Percentiles rank a stretch among this genome's conserved stretches.
Conservation (phyloP, 208 protist species). For the Trypanosoma congolense region DNA sequence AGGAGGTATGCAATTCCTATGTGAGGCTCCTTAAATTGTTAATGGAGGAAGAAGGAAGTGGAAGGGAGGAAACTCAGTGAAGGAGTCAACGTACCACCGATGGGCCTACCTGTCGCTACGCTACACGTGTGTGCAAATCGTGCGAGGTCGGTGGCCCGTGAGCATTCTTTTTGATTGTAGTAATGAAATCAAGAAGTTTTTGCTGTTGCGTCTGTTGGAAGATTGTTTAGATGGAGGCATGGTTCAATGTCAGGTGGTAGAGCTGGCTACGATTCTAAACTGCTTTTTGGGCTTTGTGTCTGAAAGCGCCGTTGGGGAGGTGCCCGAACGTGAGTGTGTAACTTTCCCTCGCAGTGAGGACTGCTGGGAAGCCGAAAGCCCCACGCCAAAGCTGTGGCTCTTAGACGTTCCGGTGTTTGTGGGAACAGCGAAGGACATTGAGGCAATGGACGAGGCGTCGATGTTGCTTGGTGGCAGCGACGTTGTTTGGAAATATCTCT, state of each 20-base stretch:
- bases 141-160: constrained; percentile 11
- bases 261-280: constrained; percentile 10
- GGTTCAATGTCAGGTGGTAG: constrained; percentile 9
- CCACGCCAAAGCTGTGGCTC: not conserved
- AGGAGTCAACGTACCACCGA: constrained; percentile 2
- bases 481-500: constrained; percentile 45
- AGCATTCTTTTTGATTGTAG: constrained; percentile 14
- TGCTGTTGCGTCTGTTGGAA: constrained; percentile 7
- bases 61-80: not conserved
- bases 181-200: constrained; percentile 11
- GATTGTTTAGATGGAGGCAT: not conserved
- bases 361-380: not conserved
- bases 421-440: not conserved
- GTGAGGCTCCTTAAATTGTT: constrained; percentile 11
- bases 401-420: constrained; percentile 15
- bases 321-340: not conserved
- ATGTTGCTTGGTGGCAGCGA: constrained; percentile 21
- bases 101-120: constrained; percentile 20
- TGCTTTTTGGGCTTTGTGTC: constrained; percentile 20
- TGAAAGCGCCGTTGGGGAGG: not conserved
- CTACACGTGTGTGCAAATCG: constrained; percentile 18
- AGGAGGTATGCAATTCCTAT: constrained; percentile 14
- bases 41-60: not conserved
- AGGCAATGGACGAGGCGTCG: not conserved
- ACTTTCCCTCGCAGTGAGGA: not conserved